phyloP scores from a whole-genome alignment of 345 rosid genomes.

The Durio zibethinus region DNA sequence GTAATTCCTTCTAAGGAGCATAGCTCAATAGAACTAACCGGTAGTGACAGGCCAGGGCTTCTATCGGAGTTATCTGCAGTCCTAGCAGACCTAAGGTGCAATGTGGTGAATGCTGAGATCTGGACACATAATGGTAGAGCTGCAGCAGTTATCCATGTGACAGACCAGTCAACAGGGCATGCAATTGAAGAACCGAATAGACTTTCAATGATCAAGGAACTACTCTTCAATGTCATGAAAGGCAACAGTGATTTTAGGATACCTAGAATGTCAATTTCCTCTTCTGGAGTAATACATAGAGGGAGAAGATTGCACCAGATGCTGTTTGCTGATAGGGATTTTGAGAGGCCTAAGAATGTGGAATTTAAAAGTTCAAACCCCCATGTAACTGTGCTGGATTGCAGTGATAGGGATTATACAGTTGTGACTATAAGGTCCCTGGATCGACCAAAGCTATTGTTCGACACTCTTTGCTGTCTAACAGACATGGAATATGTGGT shows the following conservation, averaged over 20 bases:
- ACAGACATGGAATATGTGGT: slow-evolving; percentile 54
- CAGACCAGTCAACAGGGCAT: slow-evolving; percentile 33
- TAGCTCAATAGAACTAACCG: slow-evolving; percentile 41
- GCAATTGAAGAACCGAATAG: slow-evolving; percentile 37
- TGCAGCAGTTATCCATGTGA: slow-evolving; percentile 40
- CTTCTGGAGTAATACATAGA: not conserved
- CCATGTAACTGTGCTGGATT: slow-evolving; percentile 33
- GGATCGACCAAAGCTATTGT: slow-evolving; percentile 8
- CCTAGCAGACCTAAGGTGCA: slow-evolving; percentile 44
- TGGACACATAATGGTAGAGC: slow-evolving; percentile 54
- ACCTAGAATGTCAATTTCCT: not conserved
- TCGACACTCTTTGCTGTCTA: slow-evolving; percentile 26
- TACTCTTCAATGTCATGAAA: slow-evolving; percentile 31
- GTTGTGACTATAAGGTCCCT: slow-evolving; percentile 22
- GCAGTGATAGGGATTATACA: slow-evolving; percentile 39
- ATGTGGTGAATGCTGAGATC: slow-evolving; percentile 42
- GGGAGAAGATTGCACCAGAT: slow-evolving; percentile 14
- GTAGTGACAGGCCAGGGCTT: slow-evolving; percentile 51
- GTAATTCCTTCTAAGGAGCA: slow-evolving; percentile 35
- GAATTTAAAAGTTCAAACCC: slow-evolving; percentile 23
- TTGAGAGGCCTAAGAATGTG: slow-evolving; percentile 27
- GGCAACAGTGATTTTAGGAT: not conserved
- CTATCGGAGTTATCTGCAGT: slow-evolving; percentile 50
- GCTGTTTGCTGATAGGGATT: slow-evolving; percentile 37
- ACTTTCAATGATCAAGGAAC: slow-evolving; percentile 33